Evolutionary conservation across 164 flowering plant genomes (phyloP).

Genomic region (Taxillus chinensis): DNA sequence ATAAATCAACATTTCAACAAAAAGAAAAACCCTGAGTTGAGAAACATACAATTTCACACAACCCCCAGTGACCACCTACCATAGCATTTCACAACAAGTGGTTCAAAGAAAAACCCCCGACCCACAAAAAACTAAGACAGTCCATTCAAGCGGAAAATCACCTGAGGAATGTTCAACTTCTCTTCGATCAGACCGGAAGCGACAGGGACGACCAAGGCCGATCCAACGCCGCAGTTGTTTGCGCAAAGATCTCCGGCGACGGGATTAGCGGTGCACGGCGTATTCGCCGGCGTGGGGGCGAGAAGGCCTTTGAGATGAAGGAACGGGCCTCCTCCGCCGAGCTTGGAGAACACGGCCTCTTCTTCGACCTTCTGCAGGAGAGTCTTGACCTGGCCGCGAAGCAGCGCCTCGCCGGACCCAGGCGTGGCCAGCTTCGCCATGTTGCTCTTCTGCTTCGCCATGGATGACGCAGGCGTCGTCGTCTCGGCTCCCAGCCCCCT

Average conservation of each 20-base stretch:
- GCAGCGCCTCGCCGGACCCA: slow-evolving; percentile 78
- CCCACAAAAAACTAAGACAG: neutral
- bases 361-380: slow-evolving; percentile 83
- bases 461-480: slow-evolving; percentile 62
- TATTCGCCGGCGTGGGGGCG: slow-evolving; percentile 64
- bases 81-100: too few species aligned
- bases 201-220: neutral
- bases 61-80: too few species aligned
- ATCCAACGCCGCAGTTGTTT: neutral
- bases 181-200: slow-evolving; percentile 18
- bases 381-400: slow-evolving; percentile 76
- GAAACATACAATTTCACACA: too few species aligned
- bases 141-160: neutral
- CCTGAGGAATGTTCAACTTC: slow-evolving; percentile 30
- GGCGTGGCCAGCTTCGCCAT: slow-evolving; percentile 37
- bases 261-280: slow-evolving; percentile 39
- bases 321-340: slow-evolving; percentile 13
- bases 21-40: too few species aligned
- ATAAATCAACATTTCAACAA: too few species aligned
- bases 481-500: slow-evolving; percentile 30
- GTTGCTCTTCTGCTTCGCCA: slow-evolving; percentile 27
- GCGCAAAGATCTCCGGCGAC: slow-evolving; percentile 3
- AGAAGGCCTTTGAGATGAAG: slow-evolving; percentile 27
- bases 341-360: slow-evolving; percentile 40
- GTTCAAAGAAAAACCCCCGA: neutral